Base-by-base conservation (phyloP, 345 rosid species). In the Eucalyptus virginea region DNA sequence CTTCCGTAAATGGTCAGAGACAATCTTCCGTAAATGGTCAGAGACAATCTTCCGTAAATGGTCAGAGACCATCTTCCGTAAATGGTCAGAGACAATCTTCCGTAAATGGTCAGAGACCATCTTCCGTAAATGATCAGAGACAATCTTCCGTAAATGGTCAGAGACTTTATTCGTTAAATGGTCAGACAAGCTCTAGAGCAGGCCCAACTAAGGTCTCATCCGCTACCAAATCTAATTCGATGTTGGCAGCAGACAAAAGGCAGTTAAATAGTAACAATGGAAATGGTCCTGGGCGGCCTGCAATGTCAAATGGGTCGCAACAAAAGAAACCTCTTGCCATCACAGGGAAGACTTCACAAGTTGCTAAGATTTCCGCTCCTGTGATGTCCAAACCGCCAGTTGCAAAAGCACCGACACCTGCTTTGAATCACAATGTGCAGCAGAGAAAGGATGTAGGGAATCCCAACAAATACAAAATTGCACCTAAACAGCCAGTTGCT, bases 221-320 rank as follows among this genome's bases (percentile, higher is more conserved):
- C 87, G 87, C 92, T 30, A 88, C 88, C 80, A 91, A 89, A 89
- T 90, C 94, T 23, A 92, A 58, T 88, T 86, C 86, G 24, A 69
- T 81, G 23, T 44, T 93, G 24, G 16, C 88, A 88, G 94, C 95
- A 87, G 89, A 94, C 51, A 94, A 93, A 92, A 96, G 85, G 91
- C 98, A 93, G 91, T 90, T 90, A 65, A 87, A 92, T 91, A 94
- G 87, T 88, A 93, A 87, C 89, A 93, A 89, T 90, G 94, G 94
- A 52, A 89, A 88, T 42, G 96, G 96, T 81, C 94, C 95, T 88
- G 94, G 95, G 32, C 93, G 95, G 94, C 95, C 97, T 89, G 86
- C 72, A 24, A 92, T 89, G 24, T 80, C 92, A 52, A 96, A 94
- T 93, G 93, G 92, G 24, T 87, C 90, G 52, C 93, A 93, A 56